Evolutionary conservation across 2,329 filamentous ascomycete species (phyloP).

Genomic region (Ophiostoma sp.): DNA sequence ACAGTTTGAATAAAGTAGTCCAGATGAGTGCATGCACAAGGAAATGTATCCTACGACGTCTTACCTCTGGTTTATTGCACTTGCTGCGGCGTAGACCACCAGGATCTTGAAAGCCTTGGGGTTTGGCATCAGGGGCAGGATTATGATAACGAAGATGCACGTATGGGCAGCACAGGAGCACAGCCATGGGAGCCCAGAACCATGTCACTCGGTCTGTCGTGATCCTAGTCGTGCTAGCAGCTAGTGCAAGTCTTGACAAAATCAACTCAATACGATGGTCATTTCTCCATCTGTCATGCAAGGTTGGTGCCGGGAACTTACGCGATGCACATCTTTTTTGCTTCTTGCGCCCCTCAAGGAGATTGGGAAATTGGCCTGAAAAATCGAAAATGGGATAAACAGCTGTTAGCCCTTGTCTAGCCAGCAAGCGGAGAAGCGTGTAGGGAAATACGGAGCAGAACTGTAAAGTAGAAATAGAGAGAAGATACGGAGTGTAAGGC

Average conservation of each 20-base stretch:
- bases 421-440: no score
- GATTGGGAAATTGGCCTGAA: slow-evolving; percentile 12
- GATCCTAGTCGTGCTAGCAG: not conserved
- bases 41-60: no score
- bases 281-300: slow-evolving; percentile 22
- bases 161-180: not conserved
- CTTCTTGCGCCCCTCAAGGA: not conserved
- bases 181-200: slow-evolving; percentile 1
- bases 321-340: slow-evolving; percentile 27
- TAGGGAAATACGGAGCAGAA: not conserved
- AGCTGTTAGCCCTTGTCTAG: no score
- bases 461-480: not conserved
- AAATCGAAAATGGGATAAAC: slow-evolving; percentile 1
- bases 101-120: not conserved
- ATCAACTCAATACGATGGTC: slow-evolving; percentile 6
- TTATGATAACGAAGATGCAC: slow-evolving; percentile 8
- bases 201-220: not conserved
- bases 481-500: no score
- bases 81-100: not conserved
- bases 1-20: not conserved
- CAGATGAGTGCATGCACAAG: not conserved
- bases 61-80: not conserved
- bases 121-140: not conserved
- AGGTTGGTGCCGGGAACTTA: slow-evolving; percentile 32
- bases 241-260: not conserved